A percentile compares a stretch with the other conserved stretches of the same genome.
phyloP scores from a whole-genome alignment of 768 basidiomycete genomes.

The Panus rudis region DNA sequence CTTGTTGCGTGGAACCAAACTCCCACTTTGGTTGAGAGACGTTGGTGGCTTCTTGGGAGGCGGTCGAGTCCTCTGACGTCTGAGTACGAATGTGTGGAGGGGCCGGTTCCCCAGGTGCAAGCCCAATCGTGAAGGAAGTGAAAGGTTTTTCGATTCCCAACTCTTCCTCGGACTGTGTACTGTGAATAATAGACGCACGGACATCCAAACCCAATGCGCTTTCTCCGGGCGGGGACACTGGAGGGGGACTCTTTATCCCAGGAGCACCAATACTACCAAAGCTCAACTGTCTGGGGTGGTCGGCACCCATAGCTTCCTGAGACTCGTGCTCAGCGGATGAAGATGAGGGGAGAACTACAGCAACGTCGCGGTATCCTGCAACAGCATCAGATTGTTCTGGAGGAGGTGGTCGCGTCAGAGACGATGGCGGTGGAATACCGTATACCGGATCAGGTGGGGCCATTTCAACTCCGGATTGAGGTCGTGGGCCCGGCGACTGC shows the following conservation, averaged over 20 bases:
- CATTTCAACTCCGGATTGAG: too few relatives aligned
- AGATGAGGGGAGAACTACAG: slow-evolving; percentile 15
- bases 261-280: slow-evolving; percentile 44
- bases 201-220: slow-evolving; percentile 9
- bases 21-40: slow-evolving; percentile 38
- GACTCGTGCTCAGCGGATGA: slow-evolving; percentile 7
- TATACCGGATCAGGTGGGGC: too few relatives aligned
- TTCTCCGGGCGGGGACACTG: too few relatives aligned
- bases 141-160: too few relatives aligned
- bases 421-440: slow-evolving; percentile 23
- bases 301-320: slow-evolving; percentile 4
- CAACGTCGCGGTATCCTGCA: slow-evolving; percentile 27
- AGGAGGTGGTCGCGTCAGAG: slow-evolving; percentile 25
- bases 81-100: neutral
- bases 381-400: slow-evolving; percentile 30
- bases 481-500: too few relatives aligned
- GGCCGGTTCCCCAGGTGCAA: neutral
- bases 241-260: too few relatives aligned
- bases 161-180: too few relatives aligned
- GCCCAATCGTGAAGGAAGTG: neutral
- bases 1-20: slow-evolving; percentile 42
- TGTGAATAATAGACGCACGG: too few relatives aligned
- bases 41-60: slow-evolving; percentile 12
- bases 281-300: slow-evolving; percentile 30
- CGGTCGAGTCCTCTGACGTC: slow-evolving; percentile 25